phyloP scores from a whole-genome alignment of 2,329 filamentous ascomycete genomes.

The Aquanectria penicillioides region DNA sequence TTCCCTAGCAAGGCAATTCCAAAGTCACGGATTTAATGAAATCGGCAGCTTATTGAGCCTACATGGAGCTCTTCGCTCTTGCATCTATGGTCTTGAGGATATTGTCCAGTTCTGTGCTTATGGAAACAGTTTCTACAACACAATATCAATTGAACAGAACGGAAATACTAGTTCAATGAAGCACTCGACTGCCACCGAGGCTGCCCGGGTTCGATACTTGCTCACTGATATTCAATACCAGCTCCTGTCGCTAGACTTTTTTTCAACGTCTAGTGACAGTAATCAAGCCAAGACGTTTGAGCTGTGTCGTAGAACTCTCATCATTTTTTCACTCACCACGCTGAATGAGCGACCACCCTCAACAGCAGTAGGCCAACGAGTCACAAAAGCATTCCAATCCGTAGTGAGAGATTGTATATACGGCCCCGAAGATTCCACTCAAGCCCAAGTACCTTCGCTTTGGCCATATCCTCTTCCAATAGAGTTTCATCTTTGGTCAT shows the following conservation, averaged over 20 bases:
- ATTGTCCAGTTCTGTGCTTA: neutral
- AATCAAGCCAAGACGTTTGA: neutral
- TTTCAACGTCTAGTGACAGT: neutral
- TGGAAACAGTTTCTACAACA: no score
- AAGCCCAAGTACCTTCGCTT: neutral
- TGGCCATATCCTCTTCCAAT: neutral
- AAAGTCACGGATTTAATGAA: neutral
- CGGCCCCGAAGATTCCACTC: neutral
- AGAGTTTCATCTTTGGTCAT: neutral
- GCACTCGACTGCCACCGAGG: neutral
- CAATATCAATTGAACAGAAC: neutral
- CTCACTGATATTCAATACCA: neutral
- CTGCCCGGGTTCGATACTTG: neutral
- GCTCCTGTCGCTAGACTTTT: neutral
- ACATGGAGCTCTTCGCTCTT: neutral
- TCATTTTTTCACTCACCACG: neutral
- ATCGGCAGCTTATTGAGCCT: neutral
- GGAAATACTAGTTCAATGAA: neutral
- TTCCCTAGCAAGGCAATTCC: neutral
- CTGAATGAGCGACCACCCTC: constrained; percentile 1
- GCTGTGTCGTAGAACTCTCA: neutral
- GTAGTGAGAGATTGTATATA: neutral
- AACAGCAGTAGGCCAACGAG: neutral
- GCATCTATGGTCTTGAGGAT: neutral
- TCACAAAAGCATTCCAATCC: neutral